Conservation (phyloP, 1,284 basidiomycete species). For the Malassezia cuniculi region DNA sequence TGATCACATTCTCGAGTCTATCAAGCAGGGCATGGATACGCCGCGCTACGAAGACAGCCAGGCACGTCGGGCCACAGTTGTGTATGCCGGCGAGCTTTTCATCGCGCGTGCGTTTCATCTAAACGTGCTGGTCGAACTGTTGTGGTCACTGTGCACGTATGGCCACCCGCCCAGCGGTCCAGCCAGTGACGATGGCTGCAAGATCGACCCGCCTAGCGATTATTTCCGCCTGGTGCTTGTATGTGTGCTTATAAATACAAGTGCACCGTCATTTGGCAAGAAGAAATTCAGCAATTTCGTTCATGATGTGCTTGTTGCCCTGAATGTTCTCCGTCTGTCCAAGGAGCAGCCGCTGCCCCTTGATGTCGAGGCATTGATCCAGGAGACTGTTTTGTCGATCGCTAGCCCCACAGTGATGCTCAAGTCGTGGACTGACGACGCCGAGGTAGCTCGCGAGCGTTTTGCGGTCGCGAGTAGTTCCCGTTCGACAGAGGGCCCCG, state of each 20-base stretch:
- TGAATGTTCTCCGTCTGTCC: constrained; percentile 81
- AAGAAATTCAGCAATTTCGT: constrained; percentile 79
- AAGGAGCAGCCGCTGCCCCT: constrained; percentile 71
- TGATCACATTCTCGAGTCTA: constrained; percentile 85
- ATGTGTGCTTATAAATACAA: constrained; percentile 83
- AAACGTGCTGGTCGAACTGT: constrained; percentile 74
- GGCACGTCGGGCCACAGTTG: constrained; percentile 73
- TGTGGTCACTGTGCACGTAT: constrained; percentile 91
- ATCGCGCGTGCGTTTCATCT: constrained; percentile 88
- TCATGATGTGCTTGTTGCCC: constrained; percentile 80
- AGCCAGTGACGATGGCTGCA: constrained; percentile 61
- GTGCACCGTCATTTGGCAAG: constrained; percentile 93
- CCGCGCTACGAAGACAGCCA: constrained; percentile 94
- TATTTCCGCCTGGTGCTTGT: constrained; percentile 86
- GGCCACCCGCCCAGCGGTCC: constrained; percentile 87
- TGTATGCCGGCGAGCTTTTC: constrained; percentile 91
- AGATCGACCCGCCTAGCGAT: constrained; percentile 82
- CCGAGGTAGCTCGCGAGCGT: constrained; percentile 57
- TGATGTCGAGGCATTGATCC: constrained; percentile 94
- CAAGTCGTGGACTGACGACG: constrained; percentile 56
- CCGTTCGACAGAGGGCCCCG: constrained; percentile 2
- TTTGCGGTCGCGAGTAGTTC: constrained; percentile 3
- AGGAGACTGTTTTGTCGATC: constrained; percentile 78
- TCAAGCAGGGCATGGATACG: constrained; percentile 70
- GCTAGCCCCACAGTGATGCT: constrained; percentile 49